A percentile compares a stretch with the other conserved stretches of the same genome.
phyloP scores from a whole-genome alignment of 2,329 filamentous ascomycete genomes.

The Fusarium proliferatum region DNA sequence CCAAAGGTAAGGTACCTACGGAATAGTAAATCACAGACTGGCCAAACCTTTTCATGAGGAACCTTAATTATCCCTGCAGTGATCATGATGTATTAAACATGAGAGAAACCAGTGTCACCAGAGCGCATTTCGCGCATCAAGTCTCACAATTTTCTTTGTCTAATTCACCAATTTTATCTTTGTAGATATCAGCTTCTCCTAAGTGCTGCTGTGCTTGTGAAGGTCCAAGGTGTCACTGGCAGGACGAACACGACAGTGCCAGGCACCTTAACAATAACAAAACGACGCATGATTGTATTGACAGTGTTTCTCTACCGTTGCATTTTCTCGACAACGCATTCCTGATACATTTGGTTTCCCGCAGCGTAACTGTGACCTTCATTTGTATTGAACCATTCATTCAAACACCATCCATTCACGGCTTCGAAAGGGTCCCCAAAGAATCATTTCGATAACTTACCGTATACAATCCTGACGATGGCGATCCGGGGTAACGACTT shows the following conservation, averaged over 20 bases:
- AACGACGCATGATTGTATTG: neutral
- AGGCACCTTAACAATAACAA: neutral
- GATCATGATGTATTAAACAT: neutral
- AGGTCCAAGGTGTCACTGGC: neutral
- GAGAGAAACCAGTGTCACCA: neutral
- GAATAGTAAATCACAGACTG: neutral
- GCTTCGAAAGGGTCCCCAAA: neutral
- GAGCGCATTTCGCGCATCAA: neutral
- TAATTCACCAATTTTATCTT: neutral
- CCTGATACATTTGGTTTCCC: neutral
- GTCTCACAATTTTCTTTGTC: neutral
- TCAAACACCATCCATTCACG: neutral
- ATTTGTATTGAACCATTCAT: neutral
- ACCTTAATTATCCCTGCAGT: neutral
- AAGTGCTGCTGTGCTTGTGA: neutral
- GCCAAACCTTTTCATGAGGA: neutral
- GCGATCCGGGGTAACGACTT: conserved; percentile 20
- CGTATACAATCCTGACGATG: neutral
- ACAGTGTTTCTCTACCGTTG: neutral
- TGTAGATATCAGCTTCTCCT: neutral
- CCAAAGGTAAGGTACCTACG: neutral
- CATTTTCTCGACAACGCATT: neutral
- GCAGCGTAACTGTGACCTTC: neutral
- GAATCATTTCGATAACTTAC: neutral
- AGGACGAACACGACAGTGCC: neutral